Base-by-base conservation (phyloP, 1,139 yeast species). In the Candida neerlandica region DNA sequence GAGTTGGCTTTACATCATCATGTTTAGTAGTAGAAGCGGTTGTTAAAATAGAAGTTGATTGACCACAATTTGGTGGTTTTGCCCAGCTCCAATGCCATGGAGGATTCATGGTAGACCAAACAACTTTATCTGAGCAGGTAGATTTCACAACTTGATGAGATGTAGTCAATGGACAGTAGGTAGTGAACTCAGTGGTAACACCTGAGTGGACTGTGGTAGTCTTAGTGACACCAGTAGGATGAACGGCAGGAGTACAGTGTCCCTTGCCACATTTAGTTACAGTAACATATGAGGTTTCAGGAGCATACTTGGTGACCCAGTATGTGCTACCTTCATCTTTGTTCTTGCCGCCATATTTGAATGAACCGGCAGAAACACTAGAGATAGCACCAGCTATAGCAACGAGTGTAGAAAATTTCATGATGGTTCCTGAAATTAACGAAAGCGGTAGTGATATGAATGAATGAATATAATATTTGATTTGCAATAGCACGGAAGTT, bases 141-240 rank as follows among this genome's bases (percentile, higher is more conserved):
- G 37, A 30, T 12, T 41, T 41, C n/a, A 41, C 37, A 30, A 41
- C 43, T 33, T 42, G 32, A 42, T 42, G 39, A 5, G 44, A 42
- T 16, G 47, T 38, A 18, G 64, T 53, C 51, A 60, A 51, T 29
- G 67, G 68, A 52, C 67, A 65, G 57, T 57, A 64, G 18, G 71
- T 63, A 41, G 67, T 62, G 57, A 60, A 62, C 16, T 59, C 51
- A 19, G 67, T 59, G 43, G 51, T 45, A 29, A 45, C 46, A 16
- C 47, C 45, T 11, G 43, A 32, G n/a, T 33, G 37, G 16, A 46
- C 34, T 2, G 41, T 43, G 19, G 47, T 47, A 18, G 44, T 29
- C 21, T 37, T 37, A 14, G 47, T 47, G 15, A 58, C 50, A 46
- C 73, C 75, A n/a, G 75, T 69, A 38, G 71, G 60, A 26, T 62